Evolutionary conservation across 768 basidiomycete species (phyloP), one percentile per base, ranked within the genome.

Genomic region (Tylopilus vinaceipallidus): DNA sequence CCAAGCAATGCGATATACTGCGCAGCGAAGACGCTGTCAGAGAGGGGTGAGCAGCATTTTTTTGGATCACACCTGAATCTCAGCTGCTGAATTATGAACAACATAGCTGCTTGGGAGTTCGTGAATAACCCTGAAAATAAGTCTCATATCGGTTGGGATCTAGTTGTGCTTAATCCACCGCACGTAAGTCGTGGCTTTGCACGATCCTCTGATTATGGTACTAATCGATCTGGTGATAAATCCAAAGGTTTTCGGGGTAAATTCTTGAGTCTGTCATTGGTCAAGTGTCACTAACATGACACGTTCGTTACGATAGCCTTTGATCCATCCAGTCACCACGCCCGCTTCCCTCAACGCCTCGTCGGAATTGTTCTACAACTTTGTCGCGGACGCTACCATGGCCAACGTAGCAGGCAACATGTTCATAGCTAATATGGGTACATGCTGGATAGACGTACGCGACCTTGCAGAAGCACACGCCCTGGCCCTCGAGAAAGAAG

Each of bases 11-110:
- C 19, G 17, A 81, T 76, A 56, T 89, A 89, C 62, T 59, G 72
- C 20, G 80, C 83, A 3, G 80, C 78, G n/a, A 89, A 89, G 70
- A 75, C 73, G 3, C 69, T 86, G 2, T 82, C 84, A 0, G 88
- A 91, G 66, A 73, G 71, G 67, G 74, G 81, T 78, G 5, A 54
- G 50, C 3, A 5, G 11, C 20, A 0, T 51, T 39, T 4, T 27
- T 11, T 32, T 5, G n/a, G 0, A 27, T 35, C 35, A 16, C 1
- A 12, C 13, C 16, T 10, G 39, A 24, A 24, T 6, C 2, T 29
- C 11, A 13, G 16, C 19, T 39, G 2, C 36, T 35, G 17, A 57
- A 35, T 4, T 2, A 14, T 7, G 8, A 24, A 35, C 16, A 2
- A 27, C 26, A 10, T 39, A 73, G 75, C 77, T 12, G 80, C 80